Evolutionary conservation across 1,284 basidiomycete species (phyloP), one percentile per base, ranked within the genome.

Genomic region (Ustilago esculenta): DNA sequence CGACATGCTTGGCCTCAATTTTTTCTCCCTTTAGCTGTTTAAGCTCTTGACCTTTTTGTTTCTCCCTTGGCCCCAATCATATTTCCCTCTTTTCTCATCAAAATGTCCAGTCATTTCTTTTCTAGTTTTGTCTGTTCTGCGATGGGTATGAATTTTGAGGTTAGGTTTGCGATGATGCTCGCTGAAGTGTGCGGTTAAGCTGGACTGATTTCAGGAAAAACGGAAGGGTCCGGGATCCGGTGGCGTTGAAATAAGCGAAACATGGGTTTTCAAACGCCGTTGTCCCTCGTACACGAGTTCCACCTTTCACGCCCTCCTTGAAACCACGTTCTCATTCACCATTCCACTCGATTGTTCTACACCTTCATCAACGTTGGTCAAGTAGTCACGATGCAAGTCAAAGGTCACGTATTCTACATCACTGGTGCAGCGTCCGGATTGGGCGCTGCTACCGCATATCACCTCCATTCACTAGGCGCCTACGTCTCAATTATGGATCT

Each of bases 371-470:
- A 15, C 27, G n/a, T 20, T 7, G 5, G 10, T 4, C 20, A 6
- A 37, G 15, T 32, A 8, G 24, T 12, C 46, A 39, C 5, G 21
- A 82, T 81, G 79, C 64, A 81, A 34, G 59, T 79, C 51, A 35
- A 46, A 11, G 54, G 67, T 39, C 71, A 64, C 14, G 46, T 75
- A 18, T 77, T 53, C 60, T 79, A 76, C 67, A 34, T 79, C 56
- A 79, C 72, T 3, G 72, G 82, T 37, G 80, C 72, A 9, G 73
- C 75, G 0, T 76, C 71, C 4, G 82, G 82, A 0, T 67, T 83
- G 3, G 82, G 82, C 1, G 67, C 66, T 9, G 81, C 81, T 2
- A 77, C 79, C 1, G 75, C 47, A 1, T 11, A 32, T 0, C 53
- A 54, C 6, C 61, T 83, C 23, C 56, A 70, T 46, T 18, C 39